Percentiles rank a stretch among this genome's conserved stretches.
phyloP scores from a whole-genome alignment of 106 monocot species.

The Acorus calamus region DNA sequence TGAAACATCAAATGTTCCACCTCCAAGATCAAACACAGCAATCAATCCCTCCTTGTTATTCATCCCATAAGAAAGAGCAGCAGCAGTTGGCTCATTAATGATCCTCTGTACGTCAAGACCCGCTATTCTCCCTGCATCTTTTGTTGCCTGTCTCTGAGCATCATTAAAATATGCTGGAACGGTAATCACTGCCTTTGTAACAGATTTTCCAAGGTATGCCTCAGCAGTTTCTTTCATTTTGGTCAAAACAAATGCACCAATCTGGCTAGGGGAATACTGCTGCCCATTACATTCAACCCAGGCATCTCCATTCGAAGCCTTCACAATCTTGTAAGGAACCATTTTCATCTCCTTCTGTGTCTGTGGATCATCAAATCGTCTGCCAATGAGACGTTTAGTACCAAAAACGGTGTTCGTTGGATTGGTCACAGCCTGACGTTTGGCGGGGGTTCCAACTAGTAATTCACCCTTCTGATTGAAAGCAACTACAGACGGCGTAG shows the following conservation, averaged over 20 bases:
- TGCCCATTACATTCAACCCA: conserved; percentile 61
- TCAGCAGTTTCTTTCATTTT: conserved; percentile 63
- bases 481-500: conserved; percentile 55
- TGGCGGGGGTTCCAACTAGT: conserved; percentile 48
- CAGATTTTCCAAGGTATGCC: conserved; percentile 53
- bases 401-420: conserved; percentile 53
- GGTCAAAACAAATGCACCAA: conserved; percentile 51
- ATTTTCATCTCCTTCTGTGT: conserved; percentile 63
- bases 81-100: conserved; percentile 66
- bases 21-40: conserved; percentile 68
- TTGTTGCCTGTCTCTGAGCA: conserved; percentile 48
- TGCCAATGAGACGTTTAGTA: conserved; percentile 41
- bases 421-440: conserved; percentile 51
- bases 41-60: conserved; percentile 51
- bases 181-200: conserved; percentile 47
- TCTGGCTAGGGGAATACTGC: conserved; percentile 55
- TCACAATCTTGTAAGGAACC: conserved; percentile 56
- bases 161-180: conserved; percentile 63
- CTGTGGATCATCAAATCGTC: conserved; percentile 45
- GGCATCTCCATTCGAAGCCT: conserved; percentile 53
- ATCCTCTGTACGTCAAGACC: conserved; percentile 57
- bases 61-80: conserved; percentile 60
- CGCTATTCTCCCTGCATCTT: conserved; percentile 53
- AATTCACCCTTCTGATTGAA: conserved; percentile 47
- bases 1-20: conserved; percentile 69